Percentiles rank a stretch among this genome's conserved stretches.
These are phyloP conservation scores for Candida oleophila DNA, from an alignment of 805 yeast species.

Conservation along the genomic window DNA sequence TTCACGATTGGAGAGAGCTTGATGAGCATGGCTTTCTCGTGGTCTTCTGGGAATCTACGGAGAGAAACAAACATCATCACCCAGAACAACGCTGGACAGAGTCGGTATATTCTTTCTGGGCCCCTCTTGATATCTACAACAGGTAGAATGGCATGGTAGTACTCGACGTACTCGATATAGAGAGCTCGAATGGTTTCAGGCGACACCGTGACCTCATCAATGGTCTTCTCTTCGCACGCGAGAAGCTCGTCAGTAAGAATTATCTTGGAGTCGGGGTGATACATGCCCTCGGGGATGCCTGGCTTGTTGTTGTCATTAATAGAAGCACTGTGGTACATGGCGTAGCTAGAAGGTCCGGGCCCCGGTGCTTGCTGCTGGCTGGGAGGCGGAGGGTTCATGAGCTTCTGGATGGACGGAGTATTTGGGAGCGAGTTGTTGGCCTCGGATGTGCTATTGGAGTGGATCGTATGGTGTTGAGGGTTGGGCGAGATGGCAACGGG, in stretches of 20 bases:
- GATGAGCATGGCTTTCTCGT: slow-evolving; percentile 47
- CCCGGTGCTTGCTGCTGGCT: neutral
- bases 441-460: slow-evolving; percentile 17
- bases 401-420: slow-evolving; percentile 25
- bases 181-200: slow-evolving; percentile 61
- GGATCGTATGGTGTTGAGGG: slow-evolving; percentile 4
- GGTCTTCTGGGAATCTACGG: slow-evolving; percentile 52
- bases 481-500: slow-evolving; percentile 9
- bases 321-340: no score
- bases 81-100: slow-evolving; percentile 93
- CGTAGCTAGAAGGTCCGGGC: no score
- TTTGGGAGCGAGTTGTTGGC: slow-evolving; percentile 26
- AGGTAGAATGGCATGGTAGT: slow-evolving; percentile 84
- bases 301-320: neutral
- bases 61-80: slow-evolving; percentile 83
- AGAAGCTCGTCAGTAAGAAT: slow-evolving; percentile 35
- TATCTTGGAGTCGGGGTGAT: neutral
- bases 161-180: slow-evolving; percentile 66
- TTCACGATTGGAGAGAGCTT: slow-evolving; percentile 68
- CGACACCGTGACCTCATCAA: slow-evolving; percentile 66
- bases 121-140: slow-evolving; percentile 81
- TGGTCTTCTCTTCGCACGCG: slow-evolving; percentile 61
- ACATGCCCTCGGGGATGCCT: neutral
- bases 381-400: slow-evolving; percentile 4
- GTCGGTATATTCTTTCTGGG: slow-evolving; percentile 73